Evolutionary conservation across 2,329 filamentous ascomycete species (phyloP), one percentile per base, ranked within the genome.

Genomic region (Exophiala mesophila): DNA sequence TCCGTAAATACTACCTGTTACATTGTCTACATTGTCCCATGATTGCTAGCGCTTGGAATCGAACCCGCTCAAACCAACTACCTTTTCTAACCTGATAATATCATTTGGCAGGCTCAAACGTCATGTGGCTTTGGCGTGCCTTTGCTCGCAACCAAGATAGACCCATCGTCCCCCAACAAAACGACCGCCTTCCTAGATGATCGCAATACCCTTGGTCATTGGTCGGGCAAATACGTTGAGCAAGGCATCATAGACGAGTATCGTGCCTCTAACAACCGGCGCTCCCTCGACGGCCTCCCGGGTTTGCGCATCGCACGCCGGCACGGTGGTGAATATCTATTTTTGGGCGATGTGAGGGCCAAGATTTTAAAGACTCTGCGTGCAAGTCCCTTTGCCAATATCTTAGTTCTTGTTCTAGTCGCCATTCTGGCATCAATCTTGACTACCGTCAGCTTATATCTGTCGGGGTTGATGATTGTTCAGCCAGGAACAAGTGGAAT

Each of bases 61-160:
- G n/a, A n/a, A n/a, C n/a, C n/a, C n/a, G n/a, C n/a, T n/a, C n/a
- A n/a, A n/a, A n/a, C n/a, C n/a, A n/a, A n/a, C n/a, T n/a, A n/a
- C n/a, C n/a, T n/a, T n/a, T n/a, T n/a, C n/a, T n/a, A n/a, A n/a
- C n/a, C n/a, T n/a, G n/a, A n/a, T 16, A 34, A 20, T n/a, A 10
- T 33, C 29, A 31, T 15, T 28, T 18, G n/a, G 4, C 33, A 66
- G 61, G 69, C 78, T 3, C 78, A 83, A 68, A 83, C 77, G 7
- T 77, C 74, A 40, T 85, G 80, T 55, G 80, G 81, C 4, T 84
- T 71, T 52, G 78, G 74, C 16, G 78, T 84, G 4, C 80, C 80
- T 2, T 64, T 71, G 20, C 61, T 80, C 9, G 52, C 66, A 53
- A 54, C 69, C 56, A 56, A 48, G 6, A 47, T 63, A 5, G 68